A percentile compares a stretch with the other conserved stretches of the same genome.
These are phyloP conservation scores for Oryza meyeriana DNA, from an alignment of 176 grass and related monocot genomes.

Conservation along the genomic window DNA sequence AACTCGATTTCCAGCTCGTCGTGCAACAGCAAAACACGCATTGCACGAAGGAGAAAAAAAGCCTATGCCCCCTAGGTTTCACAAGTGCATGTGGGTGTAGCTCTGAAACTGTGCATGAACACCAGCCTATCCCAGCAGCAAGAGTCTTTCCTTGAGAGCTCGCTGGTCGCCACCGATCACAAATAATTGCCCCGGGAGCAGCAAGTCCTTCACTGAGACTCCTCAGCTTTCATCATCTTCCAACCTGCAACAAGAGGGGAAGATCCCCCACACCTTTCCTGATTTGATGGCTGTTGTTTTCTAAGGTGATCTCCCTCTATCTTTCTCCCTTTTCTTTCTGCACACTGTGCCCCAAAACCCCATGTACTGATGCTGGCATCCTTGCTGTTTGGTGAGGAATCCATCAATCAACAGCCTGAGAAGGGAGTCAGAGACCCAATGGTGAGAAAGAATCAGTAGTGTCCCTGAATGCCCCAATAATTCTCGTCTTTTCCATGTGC, in stretches of 20 bases:
- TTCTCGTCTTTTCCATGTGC: constrained; percentile 60
- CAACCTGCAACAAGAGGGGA: constrained; percentile 34
- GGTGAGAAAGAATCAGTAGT: constrained; percentile 21
- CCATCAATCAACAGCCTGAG: constrained; percentile 50
- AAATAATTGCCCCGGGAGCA: constrained; percentile 33
- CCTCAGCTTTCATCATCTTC: constrained; percentile 35
- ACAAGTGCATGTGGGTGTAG: constrained; percentile 31
- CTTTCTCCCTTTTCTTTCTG: background rate
- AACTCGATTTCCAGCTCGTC: constrained; percentile 6
- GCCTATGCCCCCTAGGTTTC: constrained; percentile 21
- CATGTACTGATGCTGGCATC: constrained; percentile 37
- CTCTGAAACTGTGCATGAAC: constrained; percentile 33
- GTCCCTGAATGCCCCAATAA: constrained; percentile 44
- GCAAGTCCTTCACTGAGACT: constrained; percentile 11
- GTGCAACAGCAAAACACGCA: constrained; percentile 21
- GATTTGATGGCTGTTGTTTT: constrained; percentile 44
- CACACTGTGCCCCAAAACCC: constrained; percentile 36
- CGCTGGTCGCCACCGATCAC: background rate
- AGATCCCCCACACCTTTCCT: constrained; percentile 39
- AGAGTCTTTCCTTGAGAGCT: constrained; percentile 22
- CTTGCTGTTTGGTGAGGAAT: constrained; percentile 73
- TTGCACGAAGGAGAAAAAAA: constrained; percentile 19
- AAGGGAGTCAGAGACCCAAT: constrained; percentile 35
- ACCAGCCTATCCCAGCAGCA: background rate
- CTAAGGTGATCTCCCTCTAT: background rate